These are phyloP conservation scores for Cytospora piceae DNA, from an alignment of 2,329 filamentous ascomycete species.

Conservation along the genomic window DNA sequence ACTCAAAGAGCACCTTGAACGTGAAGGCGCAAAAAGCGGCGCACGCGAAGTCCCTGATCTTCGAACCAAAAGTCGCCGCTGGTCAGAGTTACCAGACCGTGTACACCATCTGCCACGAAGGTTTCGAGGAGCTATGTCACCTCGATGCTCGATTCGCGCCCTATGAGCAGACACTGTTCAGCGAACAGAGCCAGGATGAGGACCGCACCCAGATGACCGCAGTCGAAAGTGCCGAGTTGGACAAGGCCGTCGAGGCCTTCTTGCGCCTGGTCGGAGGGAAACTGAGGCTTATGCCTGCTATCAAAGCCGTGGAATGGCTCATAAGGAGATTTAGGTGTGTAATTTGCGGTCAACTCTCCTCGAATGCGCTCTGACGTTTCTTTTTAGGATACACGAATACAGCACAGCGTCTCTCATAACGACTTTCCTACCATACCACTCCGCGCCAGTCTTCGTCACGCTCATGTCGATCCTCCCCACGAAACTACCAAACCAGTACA, in stretches of 20 bases:
- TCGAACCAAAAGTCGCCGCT: conserved; percentile 81
- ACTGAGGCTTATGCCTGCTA: conserved; percentile 80
- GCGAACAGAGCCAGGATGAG: conserved; percentile 86
- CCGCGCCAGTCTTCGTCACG: conserved; percentile 80
- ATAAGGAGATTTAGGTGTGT: conserved; percentile 81
- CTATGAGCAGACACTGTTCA: conserved; percentile 83
- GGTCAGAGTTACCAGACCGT: conserved; percentile 89
- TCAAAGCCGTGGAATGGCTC: conserved; percentile 94
- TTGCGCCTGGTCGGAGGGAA: conserved; percentile 77
- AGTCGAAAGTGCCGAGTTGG: conserved; percentile 79
- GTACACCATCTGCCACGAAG: conserved; percentile 83
- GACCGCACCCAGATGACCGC: conserved; percentile 85
- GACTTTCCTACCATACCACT: conserved; percentile 92
- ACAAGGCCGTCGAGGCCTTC: conserved; percentile 78
- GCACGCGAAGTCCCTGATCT: conserved; percentile 94
- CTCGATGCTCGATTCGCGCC: conserved; percentile 78
- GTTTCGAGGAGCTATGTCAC: conserved; percentile 87
- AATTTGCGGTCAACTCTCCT: conserved; percentile 21
- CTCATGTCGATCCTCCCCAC: conserved; percentile 83
- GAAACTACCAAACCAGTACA: conserved; percentile 74
- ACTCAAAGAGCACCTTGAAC: conserved; percentile 88
- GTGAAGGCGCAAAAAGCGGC: conserved; percentile 89
- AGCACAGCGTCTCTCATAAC: conserved; percentile 79
- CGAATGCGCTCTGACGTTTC: conserved; percentile 28
- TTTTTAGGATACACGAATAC: conserved; percentile 79